Base-by-base conservation (phyloP, 306 rosid genomes). In the Ammopiptanthus mongolicus region DNA sequence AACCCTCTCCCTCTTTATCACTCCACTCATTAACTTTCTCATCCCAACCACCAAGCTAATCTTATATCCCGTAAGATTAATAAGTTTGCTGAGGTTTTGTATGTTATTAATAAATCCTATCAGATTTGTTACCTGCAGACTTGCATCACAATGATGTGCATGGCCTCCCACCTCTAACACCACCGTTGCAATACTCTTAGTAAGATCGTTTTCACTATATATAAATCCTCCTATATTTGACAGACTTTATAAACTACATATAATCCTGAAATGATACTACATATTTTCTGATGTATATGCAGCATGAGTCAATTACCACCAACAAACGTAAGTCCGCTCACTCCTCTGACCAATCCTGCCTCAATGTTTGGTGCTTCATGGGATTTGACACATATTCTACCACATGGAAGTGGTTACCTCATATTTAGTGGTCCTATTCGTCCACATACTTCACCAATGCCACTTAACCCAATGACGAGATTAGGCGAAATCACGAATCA, bases 391-490 rank as follows among this genome's bases (percentile, higher is more conserved):
- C 74, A 70, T 28, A 57, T 28, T 39, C 46, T 80, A 11, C 68
- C 23, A 33, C 83, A 64, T 36, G 41, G 51, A 12, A 44, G 6
- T 44, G 4, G 51, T 44, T 0, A 37, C 42, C 12, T 11, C 42
- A 7, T 37, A 2, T 8, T 37, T 37, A 11, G 42, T 37, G 11
- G 11, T 37, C 10, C 12, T 37, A 0, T 37, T 37, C 10, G 1
- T 37, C 42, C 42, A 8, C 42, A 37, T 37, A 37, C 2, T 37
- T 37, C 42, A 37, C 1, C 42, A 37, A 37, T 8, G 2, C 88
- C 85, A n/a, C 48, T 76, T 53, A 78, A 85, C 29, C 85, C 87
- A 11, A 51, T 51, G 66, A 69, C 82, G 46, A 42, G 15, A 68
- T 41, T 74, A 46, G 70, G 82, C 18, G 82, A 52, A 42, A 52